phyloP scores from a whole-genome alignment of 2,329 filamentous ascomycete species.

The Penicillium sp. region DNA sequence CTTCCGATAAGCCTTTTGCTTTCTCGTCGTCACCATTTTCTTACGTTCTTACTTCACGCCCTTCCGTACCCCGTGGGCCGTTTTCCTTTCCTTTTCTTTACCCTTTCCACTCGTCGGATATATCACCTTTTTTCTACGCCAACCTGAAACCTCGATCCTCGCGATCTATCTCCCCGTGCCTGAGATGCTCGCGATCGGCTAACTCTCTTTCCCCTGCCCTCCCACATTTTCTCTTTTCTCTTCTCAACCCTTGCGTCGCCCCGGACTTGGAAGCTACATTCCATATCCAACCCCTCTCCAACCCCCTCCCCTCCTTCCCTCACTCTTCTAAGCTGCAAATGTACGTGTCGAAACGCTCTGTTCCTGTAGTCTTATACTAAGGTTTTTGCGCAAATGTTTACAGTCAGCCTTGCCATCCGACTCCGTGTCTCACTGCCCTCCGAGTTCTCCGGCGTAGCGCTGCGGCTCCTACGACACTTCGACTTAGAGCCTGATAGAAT shows the following conservation, averaged over 20 bases:
- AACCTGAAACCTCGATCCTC: not conserved
- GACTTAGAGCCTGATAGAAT: slow-evolving; percentile 14
- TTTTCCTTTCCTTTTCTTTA: not conserved
- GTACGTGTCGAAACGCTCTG: slow-evolving; percentile 4
- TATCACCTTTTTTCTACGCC: not conserved
- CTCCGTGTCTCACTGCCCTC: slow-evolving; percentile 11
- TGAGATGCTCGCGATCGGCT: slow-evolving; percentile 22
- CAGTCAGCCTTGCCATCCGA: slow-evolving; percentile 17
- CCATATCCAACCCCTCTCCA: slow-evolving; percentile 9
- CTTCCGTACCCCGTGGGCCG: not conserved
- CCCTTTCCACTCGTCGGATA: not conserved
- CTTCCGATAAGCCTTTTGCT: slow-evolving; percentile 35
- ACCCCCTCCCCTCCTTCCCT: slow-evolving; percentile 11
- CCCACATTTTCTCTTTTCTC: slow-evolving; percentile 8
- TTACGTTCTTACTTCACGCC: slow-evolving; percentile 5
- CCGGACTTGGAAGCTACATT: slow-evolving; percentile 7
- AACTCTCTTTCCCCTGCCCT: slow-evolving; percentile 15
- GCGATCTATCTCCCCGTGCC: not conserved
- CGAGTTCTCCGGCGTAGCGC: slow-evolving; percentile 18
- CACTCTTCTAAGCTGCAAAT: not conserved
- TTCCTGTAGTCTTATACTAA: slow-evolving; percentile 12
- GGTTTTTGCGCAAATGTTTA: slow-evolving; percentile 19
- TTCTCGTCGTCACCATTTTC: slow-evolving; percentile 28
- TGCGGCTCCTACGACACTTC: slow-evolving; percentile 12
- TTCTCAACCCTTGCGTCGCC: slow-evolving; percentile 16